Base-by-base conservation (phyloP, 345 rosid genomes). In the Arabis alpina region DNA sequence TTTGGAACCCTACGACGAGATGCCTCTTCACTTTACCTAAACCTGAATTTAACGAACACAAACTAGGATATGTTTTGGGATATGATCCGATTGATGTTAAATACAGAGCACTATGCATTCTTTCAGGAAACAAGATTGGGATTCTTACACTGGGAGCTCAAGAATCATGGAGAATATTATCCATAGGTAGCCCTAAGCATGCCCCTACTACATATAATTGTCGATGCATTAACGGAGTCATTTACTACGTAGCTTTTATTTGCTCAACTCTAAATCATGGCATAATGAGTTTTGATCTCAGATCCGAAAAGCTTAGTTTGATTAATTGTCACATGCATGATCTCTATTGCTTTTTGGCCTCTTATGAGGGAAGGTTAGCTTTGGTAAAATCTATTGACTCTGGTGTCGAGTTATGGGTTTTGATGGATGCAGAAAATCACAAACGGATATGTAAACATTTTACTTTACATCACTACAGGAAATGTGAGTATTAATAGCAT, bases 1-100 rank as follows among this genome's bases (percentile, higher is more conserved):
- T 65, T 50, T 65, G 70, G 48, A 65, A n/a, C 49, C 70, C 60
- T 24, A 24, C 60, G 0, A 0, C 40, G 40, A 14, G 6, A 65
- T 15, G 25, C 3, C 8, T 25, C 59, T 50, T 52, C 16, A 3
- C 27, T 25, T 51, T 51, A 40, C 70, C 59, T 25, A 6, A 51
- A 5, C 25, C 4, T 27, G 30, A 27, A 27, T 19, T 19, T 19
- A 27, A 27, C 30, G 30, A 27, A 27, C 4, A 2, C 30, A 27
- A 27, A 27, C 30, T 2, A 27, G 4, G 3, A 27, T 27, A 27
- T 27, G 3, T 27, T 37, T 15, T 39, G 1, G 70, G 70, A 8
- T 65, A 65, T 40, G 70, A 52, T 10, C 50, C 60, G 10, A 10
- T 39, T 2, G 25, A 39, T 8, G 19, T 40, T 10, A 39, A 10